phyloP scores from a whole-genome alignment of 768 basidiomycete species.

The Boletus rubropictus region DNA sequence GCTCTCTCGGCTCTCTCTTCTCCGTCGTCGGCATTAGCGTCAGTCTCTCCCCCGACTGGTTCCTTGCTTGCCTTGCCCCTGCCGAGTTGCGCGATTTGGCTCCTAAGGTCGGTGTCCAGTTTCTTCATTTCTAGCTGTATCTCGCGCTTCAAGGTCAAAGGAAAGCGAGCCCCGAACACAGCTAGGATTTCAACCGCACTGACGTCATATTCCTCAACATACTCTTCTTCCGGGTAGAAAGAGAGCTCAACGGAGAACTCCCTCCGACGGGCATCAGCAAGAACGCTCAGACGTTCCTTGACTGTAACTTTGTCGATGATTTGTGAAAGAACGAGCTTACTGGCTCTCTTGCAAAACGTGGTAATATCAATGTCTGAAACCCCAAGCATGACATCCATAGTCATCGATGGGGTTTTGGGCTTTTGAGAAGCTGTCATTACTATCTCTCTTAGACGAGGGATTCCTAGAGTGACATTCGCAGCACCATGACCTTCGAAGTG shows the following conservation, averaged over 20 bases:
- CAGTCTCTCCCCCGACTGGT: slow-evolving; percentile 39
- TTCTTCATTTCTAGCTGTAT: slow-evolving; percentile 82
- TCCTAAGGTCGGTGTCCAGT: slow-evolving; percentile 70
- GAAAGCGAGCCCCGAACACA: slow-evolving; percentile 70
- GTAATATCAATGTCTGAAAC: slow-evolving; percentile 53
- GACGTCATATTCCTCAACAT: slow-evolving; percentile 75
- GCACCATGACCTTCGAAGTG: slow-evolving; percentile 82
- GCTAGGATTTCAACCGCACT: slow-evolving; percentile 65
- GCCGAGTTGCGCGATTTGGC: slow-evolving; percentile 76
- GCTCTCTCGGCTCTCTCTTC: slow-evolving; percentile 37
- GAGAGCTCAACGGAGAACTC: slow-evolving; percentile 74
- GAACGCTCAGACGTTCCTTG: slow-evolving; percentile 65
- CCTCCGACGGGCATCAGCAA: slow-evolving; percentile 65
- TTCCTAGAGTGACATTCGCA: slow-evolving; percentile 98
- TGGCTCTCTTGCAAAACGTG: slow-evolving; percentile 84
- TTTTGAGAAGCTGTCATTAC: slow-evolving; percentile 97
- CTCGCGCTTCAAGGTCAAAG: slow-evolving; percentile 77
- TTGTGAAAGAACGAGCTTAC: slow-evolving; percentile 80
- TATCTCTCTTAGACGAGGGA: slow-evolving; percentile 96
- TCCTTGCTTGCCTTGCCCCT: slow-evolving; percentile 58
- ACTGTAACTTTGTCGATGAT: slow-evolving; percentile 79
- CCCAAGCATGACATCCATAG: slow-evolving; percentile 59
- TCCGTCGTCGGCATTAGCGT: slow-evolving; percentile 50
- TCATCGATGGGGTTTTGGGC: slow-evolving; percentile 98
- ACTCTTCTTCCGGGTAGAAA: slow-evolving; percentile 86